phyloP scores from a whole-genome alignment of 495 filamentous ascomycete species.

The Penicillium lagena region DNA sequence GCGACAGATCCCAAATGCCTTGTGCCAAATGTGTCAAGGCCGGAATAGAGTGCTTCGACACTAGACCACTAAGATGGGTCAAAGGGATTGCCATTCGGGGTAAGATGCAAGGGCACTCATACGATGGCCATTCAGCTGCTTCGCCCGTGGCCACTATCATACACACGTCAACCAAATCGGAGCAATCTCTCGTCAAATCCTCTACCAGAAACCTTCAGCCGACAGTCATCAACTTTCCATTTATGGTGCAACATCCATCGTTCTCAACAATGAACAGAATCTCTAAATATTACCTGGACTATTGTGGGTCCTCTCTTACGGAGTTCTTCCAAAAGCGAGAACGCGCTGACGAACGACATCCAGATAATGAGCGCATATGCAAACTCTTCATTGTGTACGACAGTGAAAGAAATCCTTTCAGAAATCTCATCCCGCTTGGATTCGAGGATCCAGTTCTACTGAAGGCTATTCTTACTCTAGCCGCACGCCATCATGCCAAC shows the following conservation, averaged over 20 bases:
- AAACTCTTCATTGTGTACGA: conserved; percentile 51
- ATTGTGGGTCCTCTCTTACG: conserved; percentile 38
- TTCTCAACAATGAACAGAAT: conserved; percentile 22
- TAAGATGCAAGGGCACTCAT: conserved; percentile 22
- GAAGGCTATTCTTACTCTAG: conserved; percentile 45
- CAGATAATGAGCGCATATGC: conserved; percentile 48
- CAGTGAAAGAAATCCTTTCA: conserved; percentile 46
- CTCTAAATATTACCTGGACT: conserved; percentile 42
- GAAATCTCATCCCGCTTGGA: conserved; percentile 43
- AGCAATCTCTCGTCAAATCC: no score
- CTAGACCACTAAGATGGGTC: conserved; percentile 42
- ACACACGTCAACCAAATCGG: no score
- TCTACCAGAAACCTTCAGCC: no score
- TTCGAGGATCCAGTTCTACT: conserved; percentile 40
- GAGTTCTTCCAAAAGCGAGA: not conserved
- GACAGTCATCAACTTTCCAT: no score
- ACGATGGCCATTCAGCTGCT: conserved; percentile 4
- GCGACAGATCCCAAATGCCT: conserved; percentile 32
- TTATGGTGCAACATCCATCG: conserved; percentile 29
- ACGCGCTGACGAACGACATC: not conserved
- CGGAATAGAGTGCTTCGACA: conserved; percentile 44
- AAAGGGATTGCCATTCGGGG: conserved; percentile 37
- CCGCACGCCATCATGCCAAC: conserved; percentile 48
- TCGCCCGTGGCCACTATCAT: no score
- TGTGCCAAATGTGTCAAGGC: conserved; percentile 39